Base-by-base conservation (phyloP, 176 grass and related monocot genomes). In the Triticum timopheevii region DNA sequence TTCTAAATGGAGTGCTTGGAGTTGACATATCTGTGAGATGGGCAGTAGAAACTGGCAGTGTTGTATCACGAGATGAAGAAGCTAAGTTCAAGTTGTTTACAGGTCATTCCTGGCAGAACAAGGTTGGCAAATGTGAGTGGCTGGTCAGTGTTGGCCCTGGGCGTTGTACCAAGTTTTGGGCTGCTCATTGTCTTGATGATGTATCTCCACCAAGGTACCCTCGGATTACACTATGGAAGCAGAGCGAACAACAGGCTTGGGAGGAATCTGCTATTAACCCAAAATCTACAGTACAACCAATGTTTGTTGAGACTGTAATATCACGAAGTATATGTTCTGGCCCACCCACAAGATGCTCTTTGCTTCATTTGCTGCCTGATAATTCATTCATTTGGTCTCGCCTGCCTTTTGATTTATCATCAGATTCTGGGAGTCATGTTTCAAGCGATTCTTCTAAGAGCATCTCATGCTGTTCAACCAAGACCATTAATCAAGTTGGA, bases 61-160 rank as follows among this genome's bases (percentile, higher is more conserved):
- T 89, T 10, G 61, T 94, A 38, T 87, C 59, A 8, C 92, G 75
- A 84, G 84, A 85, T 12, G 86, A 95, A 75, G 65, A 63, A 19
- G 93, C 79, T 65, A 82, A 78, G n/a, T 92, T 79, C 67, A 64
- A 78, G 70, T 91, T 98, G 81, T 95, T 86, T 88, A 88, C 88
- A 27, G 52, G 42, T 86, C 70, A 83, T 78, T 61, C 69, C 68
- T 80, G 79, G 42, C 73, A 87, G 56, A 82, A 79, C 27, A 79
- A 84, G 64, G 87, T 86, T 84, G 93, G 96, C 69, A 95, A 87
- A 85, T 98, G 96, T 69, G 96, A 98, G 31, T 98, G 96, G 96
- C 85, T 98, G 69, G 91, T 95, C 33, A 88, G 91, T 76, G 31
- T 80, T 77, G 93, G 93, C 8, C 93, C 96, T 71, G 70, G 84